Evolutionary conservation across 2,329 filamentous ascomycete species (phyloP).

Genomic region (Neocatenulostroma microsporum): DNA sequence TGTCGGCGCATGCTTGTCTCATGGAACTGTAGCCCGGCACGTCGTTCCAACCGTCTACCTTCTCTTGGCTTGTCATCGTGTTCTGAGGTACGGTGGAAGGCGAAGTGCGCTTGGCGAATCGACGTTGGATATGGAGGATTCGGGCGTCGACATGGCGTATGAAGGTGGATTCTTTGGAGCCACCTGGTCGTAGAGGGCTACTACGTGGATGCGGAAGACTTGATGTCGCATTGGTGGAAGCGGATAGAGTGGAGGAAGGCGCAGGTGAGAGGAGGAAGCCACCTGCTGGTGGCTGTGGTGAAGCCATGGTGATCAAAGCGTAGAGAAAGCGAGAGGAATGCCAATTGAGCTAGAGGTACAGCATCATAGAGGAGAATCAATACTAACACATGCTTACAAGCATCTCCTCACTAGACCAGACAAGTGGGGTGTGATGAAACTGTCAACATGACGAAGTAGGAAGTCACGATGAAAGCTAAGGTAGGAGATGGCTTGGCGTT

Average conservation of each 20-base stretch:
- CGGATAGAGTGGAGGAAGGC: constrained; percentile 37
- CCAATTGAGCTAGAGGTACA: no score
- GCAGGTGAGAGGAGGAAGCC: constrained; percentile 45
- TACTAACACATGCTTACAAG: no score
- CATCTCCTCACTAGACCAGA: no score
- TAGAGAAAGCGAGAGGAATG: no score
- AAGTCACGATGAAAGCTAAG: no score
- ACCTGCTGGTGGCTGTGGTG: no score
- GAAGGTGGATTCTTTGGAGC: constrained; percentile 50
- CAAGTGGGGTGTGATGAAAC: no score
- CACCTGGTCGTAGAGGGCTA: constrained; percentile 48
- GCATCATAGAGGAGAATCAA: no score
- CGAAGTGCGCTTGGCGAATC: constrained; percentile 44
- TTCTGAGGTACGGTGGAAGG: constrained; percentile 21
- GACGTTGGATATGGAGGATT: constrained; percentile 44
- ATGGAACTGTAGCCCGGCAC: constrained; percentile 54
- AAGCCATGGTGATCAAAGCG: no score
- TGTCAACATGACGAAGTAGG: no score
- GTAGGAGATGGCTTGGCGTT: no score
- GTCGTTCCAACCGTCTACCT: constrained; percentile 29
- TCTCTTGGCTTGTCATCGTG: constrained; percentile 20
- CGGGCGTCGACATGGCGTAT: constrained; percentile 51
- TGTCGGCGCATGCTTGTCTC: constrained; percentile 62
- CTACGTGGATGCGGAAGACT: constrained; percentile 46
- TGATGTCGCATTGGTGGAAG: constrained; percentile 25